Percentiles rank a stretch among this genome's conserved stretches.
Evolutionary conservation across 768 basidiomycete species (phyloP).

Genomic region (Tylopilus sp.): DNA sequence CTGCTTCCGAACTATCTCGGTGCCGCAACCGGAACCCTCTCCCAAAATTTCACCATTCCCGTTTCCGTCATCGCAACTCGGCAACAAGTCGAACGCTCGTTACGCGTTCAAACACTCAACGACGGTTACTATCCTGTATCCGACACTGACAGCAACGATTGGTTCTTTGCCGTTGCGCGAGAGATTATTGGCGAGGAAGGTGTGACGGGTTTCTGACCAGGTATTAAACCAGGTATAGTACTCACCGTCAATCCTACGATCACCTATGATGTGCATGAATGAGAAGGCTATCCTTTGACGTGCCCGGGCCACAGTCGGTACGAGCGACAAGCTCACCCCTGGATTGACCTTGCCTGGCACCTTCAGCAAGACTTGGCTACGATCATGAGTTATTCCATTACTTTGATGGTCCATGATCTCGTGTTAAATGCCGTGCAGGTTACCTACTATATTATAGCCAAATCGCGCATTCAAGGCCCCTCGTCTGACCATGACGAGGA

Average conservation of each 20-base stretch:
- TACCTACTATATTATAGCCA: constrained; percentile 95
- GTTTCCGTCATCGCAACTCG: too few species aligned
- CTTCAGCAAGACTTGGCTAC: constrained; percentile 92
- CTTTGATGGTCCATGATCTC: too few species aligned
- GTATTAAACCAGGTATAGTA: constrained; percentile 86
- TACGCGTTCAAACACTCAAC: too few species aligned
- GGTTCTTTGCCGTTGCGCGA: constrained; percentile 72
- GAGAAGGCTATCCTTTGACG: constrained; percentile 70
- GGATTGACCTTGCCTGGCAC: constrained; percentile 80
- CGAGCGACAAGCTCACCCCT: constrained; percentile 64
- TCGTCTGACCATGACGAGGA: constrained; percentile 48
- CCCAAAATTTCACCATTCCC: too few species aligned
- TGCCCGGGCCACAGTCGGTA: constrained; percentile 44
- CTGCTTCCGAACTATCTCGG: too few species aligned
- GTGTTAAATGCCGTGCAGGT: constrained; percentile 48
- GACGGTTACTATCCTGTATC: not conserved
- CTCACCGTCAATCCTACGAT: constrained; percentile 97
- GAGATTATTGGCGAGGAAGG: constrained; percentile 92
- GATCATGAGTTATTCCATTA: constrained; percentile 50
- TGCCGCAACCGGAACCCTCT: too few species aligned
- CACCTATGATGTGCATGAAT: constrained; percentile 93
- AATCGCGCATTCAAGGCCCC: constrained; percentile 91
- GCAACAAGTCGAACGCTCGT: constrained; percentile 65
- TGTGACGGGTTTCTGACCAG: constrained; percentile 86
- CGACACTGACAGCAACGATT: constrained; percentile 37